Evolutionary conservation across 176 grass and related monocot species (phyloP), one percentile per base, ranked within the genome.

Genomic region (Eragrostis nindensis): DNA sequence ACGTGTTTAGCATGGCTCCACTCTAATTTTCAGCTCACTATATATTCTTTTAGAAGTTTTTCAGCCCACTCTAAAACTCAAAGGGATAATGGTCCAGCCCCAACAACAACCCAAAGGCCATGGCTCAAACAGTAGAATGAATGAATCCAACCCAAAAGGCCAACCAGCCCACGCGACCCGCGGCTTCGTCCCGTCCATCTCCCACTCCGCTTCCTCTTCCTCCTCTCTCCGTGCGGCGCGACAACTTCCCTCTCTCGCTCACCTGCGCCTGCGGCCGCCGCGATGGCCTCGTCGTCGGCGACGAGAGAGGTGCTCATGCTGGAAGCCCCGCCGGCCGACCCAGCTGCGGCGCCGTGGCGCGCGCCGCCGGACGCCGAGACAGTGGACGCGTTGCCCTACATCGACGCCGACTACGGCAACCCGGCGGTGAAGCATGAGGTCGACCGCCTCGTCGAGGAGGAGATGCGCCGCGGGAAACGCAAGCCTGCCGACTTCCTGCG

Each of bases 401-500:
- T 99, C 72, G 96, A 99, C 79, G 92, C 85, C 50, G 96, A 99
- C 89, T 99, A 99, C 76, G 92, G 92, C 19, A 81, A 99, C 11
- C 82, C 84, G 12, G 78, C 86, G n/a, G 93, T 99, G 53, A 94
- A 94, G 88, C 86, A 57, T 41, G 96, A 99, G 66, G 93, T 99
- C 0, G 90, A 99, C 68, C 88, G 82, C 55, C 91, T 99, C 68
- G 93, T 95, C 0, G 89, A 93, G 82, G 96, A 99, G 86, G 96
- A 99, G 90, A 95, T 95, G 92, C 87, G 89, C 12, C 83, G 86
- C 12, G 90, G 88, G 66, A 70, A 69, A 38, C 92, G 86, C 30
- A 99, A 93, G 86, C 96, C 96, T 15, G 90, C 92, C 6, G 96
- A 99, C 83, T 99, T 99, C 71, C 96, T 99, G 71, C 88, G 85